Evolutionary conservation across 768 basidiomycete species (phyloP), one percentile per base, ranked within the genome.

Genomic region (Pholiota microspora): DNA sequence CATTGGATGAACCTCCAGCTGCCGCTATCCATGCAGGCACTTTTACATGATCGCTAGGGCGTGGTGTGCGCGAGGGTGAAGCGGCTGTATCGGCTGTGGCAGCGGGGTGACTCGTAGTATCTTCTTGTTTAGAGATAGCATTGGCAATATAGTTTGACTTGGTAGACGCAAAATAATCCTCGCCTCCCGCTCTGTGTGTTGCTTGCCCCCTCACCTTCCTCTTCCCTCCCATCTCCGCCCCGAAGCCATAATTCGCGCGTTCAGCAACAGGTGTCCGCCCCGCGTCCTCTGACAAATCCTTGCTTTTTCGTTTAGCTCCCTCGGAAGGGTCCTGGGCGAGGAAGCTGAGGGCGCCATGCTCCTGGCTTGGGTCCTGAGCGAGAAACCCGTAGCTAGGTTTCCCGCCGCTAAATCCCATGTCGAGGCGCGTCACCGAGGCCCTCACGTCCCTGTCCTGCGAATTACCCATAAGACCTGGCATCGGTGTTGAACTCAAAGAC

Each of bases 31-130:
- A 31, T 7, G 47, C 45, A 9, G 48, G 47, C 27, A 27, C 18
- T 23, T 29, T 34, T 45, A 55, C 45, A 25, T 57, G 51, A 28
- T 64, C 65, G 21, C 56, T 61, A 13, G 64, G 62, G 23, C 59
- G 55, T 4, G 66, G 66, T 3, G 65, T 66, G 21, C 56, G 55
- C 28, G 50, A 42, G 12, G 61, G 61, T 7, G 61, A 62, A n/a
- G n/a, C n/a, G n/a, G n/a, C n/a, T n/a, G n/a, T n/a, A n/a, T n/a
- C n/a, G n/a, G n/a, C n/a, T n/a, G n/a, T 2, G 51, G 40, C n/a
- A 35, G 38, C 38, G n/a, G 5, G 7, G 29, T n/a, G 21, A 23
- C 13, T 29, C 28, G 16, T 34, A 0, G 32, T 28, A 7, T 24
- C 38, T 12, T 23, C 21, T 42, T 45, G 24, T 21, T 51, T 44